Percentiles rank a stretch among this genome's conserved stretches.
phyloP scores from a whole-genome alignment of 2,329 filamentous ascomycete species.

The Exserohilum rostratum region DNA sequence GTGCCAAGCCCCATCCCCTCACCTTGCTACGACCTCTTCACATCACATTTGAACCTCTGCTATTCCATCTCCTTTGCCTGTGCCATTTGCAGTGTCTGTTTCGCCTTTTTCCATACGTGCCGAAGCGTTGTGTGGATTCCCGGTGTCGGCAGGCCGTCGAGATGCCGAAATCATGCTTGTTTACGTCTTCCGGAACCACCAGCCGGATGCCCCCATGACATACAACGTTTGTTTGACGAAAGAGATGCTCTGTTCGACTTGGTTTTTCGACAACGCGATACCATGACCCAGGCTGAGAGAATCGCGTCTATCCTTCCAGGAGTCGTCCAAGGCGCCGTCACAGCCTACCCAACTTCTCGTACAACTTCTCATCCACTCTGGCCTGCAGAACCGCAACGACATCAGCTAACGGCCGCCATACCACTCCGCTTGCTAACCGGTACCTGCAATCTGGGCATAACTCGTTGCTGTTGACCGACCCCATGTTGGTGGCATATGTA shows the following conservation, averaged over 20 bases:
- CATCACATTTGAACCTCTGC: not conserved
- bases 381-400: conserved; percentile 11
- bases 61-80: not conserved
- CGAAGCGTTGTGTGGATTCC: not conserved
- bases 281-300: not conserved
- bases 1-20: conserved; percentile 21
- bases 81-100: not conserved
- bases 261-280: not conserved
- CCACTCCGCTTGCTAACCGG: conserved; percentile 15
- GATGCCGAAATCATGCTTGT: not conserved
- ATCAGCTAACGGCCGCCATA: conserved; percentile 29
- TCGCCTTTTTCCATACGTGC: not conserved
- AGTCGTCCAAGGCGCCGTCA: not conserved
- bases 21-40: conserved; percentile 11
- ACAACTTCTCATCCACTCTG: not conserved
- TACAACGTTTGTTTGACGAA: too few species aligned
- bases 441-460: conserved; percentile 27
- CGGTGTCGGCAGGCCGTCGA: not conserved
- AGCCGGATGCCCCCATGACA: too few species aligned
- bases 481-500: conserved; percentile 31
- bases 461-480: conserved; percentile 29
- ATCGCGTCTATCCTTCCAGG: not conserved
- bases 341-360: not conserved
- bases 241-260: not conserved
- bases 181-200: not conserved